phyloP scores from a whole-genome alignment of 116 monocot genomes.

The Posidonia oceanica region DNA sequence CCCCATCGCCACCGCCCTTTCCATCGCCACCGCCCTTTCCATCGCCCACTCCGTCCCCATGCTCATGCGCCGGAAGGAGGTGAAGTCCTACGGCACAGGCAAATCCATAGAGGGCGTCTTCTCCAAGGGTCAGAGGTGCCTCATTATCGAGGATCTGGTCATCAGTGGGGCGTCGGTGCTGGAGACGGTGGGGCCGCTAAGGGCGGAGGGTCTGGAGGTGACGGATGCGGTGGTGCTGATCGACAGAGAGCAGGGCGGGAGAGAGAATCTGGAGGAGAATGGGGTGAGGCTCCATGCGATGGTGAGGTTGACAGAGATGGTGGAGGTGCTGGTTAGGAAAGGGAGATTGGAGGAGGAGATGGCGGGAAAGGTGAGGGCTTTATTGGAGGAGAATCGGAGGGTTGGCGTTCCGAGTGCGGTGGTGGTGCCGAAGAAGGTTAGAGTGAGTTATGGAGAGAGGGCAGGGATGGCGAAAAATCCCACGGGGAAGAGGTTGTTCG shows the following conservation, averaged over 20 bases:
- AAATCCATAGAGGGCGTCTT: conserved; percentile 64
- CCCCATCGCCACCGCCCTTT: conserved; percentile 82
- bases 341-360: conserved; percentile 44
- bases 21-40: conserved; percentile 83
- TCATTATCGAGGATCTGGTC: conserved; percentile 89
- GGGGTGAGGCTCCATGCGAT: conserved; percentile 64
- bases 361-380: conserved; percentile 38
- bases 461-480: conserved; percentile 66
- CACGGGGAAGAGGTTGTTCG: conserved; percentile 64
- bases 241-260: conserved; percentile 85
- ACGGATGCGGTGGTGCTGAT: conserved; percentile 73
- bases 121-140: conserved; percentile 44
- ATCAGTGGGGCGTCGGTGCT: conserved; percentile 92
- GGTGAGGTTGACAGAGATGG: conserved; percentile 41
- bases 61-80: conserved; percentile 94
- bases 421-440: conserved; percentile 12
- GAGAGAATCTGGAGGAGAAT: conserved; percentile 67
- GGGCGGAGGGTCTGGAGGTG: conserved; percentile 50
- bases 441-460: conserved; percentile 58
- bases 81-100: conserved; percentile 70
- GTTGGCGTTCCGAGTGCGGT: conserved; percentile 37
- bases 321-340: conserved; percentile 42
- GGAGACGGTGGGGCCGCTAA: conserved; percentile 75
- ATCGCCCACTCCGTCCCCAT: conserved; percentile 55
- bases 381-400: conserved; percentile 52